Percentiles rank a stretch among this genome's conserved stretches.
phyloP scores from a whole-genome alignment of 495 filamentous ascomycete species.

The Talaromyces adpressus region DNA sequence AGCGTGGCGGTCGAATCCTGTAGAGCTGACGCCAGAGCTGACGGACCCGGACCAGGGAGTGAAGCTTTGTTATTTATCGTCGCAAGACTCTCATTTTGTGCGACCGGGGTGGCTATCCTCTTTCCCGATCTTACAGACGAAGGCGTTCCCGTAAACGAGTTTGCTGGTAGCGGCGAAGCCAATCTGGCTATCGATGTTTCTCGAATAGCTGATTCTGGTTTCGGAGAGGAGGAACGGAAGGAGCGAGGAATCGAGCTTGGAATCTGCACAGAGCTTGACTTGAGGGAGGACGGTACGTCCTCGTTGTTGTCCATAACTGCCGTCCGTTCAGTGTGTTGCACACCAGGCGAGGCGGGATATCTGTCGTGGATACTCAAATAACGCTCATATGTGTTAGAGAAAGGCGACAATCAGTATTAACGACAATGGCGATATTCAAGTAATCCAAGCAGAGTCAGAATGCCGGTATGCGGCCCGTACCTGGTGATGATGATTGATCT shows the following conservation, averaged over 20 bases:
- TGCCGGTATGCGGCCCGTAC: background rate
- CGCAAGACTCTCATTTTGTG: slow-evolving; percentile 23
- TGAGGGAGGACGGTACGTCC: slow-evolving; percentile 27
- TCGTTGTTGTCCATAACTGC: slow-evolving; percentile 25
- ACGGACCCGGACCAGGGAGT: slow-evolving; percentile 60
- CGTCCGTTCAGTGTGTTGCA: background rate
- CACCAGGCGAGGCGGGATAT: background rate
- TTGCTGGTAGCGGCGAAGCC: slow-evolving; percentile 59
- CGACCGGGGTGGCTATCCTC: background rate
- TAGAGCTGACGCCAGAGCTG: slow-evolving; percentile 69
- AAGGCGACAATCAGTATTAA: background rate
- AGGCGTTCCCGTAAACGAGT: slow-evolving; percentile 38
- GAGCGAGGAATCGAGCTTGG: slow-evolving; percentile 28
- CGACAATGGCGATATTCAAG: background rate
- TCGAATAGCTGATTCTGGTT: slow-evolving; percentile 44
- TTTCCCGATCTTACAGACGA: slow-evolving; percentile 18
- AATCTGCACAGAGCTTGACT: slow-evolving; percentile 30
- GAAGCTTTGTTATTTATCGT: slow-evolving; percentile 32
- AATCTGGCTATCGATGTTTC: slow-evolving; percentile 65
- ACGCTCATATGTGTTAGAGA: background rate
- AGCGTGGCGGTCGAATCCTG: slow-evolving; percentile 55
- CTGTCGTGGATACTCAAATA: background rate
- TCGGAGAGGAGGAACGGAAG: slow-evolving; percentile 27
- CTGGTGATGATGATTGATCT: background rate
- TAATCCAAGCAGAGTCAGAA: background rate